Conservation (phyloP, 2,329 filamentous ascomycete genomes). For the Dendrostoma leiphaemia region DNA sequence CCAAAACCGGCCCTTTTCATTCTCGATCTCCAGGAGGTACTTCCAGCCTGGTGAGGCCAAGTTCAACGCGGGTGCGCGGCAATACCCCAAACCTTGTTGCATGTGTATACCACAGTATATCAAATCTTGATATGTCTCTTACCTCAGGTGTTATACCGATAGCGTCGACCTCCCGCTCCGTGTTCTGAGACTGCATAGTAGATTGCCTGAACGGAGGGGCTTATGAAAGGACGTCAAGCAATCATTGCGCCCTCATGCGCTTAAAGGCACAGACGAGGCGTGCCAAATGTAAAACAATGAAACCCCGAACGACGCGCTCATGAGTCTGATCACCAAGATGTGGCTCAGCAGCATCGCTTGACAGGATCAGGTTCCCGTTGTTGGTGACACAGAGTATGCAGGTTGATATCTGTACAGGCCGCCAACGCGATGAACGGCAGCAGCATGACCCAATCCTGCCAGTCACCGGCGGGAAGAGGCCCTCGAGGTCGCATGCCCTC, state of each 20-base stretch:
- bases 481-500: slow-evolving; percentile 2
- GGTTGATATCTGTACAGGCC: neutral
- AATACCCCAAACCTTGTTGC: slow-evolving; percentile 13
- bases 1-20: slow-evolving; percentile 9
- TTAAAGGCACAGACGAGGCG: neutral
- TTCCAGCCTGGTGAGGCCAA: slow-evolving; percentile 7
- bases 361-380: neutral
- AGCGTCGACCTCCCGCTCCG: neutral
- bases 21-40: slow-evolving; percentile 6
- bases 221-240: slow-evolving; percentile 11
- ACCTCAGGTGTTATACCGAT: slow-evolving; percentile 1
- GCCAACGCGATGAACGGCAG: neutral
- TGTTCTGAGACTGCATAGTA: slow-evolving; percentile 5
- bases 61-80: slow-evolving; percentile 5
- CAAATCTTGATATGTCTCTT: slow-evolving; percentile 1
- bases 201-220: slow-evolving; percentile 3
- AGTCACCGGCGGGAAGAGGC: neutral
- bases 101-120: neutral
- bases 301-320: slow-evolving; percentile 1
- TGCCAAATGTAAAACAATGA: neutral
- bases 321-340: too few species aligned
- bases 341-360: neutral
- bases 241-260: slow-evolving; percentile 12
- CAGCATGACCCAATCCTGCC: neutral
- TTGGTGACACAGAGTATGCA: slow-evolving; percentile 9